Percentiles rank a stretch among this genome's conserved stretches.
Evolutionary conservation across 441 rosid genomes (phyloP).

Genomic region (Isatis lusitanica): DNA sequence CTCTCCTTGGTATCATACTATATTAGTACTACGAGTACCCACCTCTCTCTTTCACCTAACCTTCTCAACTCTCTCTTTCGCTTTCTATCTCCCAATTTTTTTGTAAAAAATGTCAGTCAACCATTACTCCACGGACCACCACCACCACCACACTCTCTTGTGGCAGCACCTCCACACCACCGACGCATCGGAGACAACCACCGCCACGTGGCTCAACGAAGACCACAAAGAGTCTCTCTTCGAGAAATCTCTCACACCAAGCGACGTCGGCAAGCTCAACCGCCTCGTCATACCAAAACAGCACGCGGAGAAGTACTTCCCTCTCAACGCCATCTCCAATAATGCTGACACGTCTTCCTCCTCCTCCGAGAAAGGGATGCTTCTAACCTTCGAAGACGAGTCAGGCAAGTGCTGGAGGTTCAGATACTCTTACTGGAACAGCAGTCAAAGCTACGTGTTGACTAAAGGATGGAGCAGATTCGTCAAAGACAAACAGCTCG

Average conservation of each 20-base stretch:
- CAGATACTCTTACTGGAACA: conserved; percentile 89
- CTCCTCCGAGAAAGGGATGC: conserved; percentile 52
- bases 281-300: conserved; percentile 89
- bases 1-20: conserved; percentile 26
- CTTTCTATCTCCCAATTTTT: conserved; percentile 6
- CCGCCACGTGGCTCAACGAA: conserved; percentile 29
- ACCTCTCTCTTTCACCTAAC: conserved; percentile 28
- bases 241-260: conserved; percentile 79
- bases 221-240: conserved; percentile 54
- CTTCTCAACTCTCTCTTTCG: conserved; percentile 1
- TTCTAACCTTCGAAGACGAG: conserved; percentile 82
- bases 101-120: conserved; percentile 49
- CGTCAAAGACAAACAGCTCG: conserved; percentile 82
- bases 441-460: conserved; percentile 89
- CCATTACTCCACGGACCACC: conserved; percentile 53
- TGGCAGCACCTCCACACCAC: conserved; percentile 37
- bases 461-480: conserved; percentile 94
- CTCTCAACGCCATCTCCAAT: conserved; percentile 41
- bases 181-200: conserved; percentile 29
- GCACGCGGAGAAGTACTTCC: conserved; percentile 86
- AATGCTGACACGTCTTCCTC: conserved; percentile 81
- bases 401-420: conserved; percentile 77
- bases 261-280: conserved; percentile 92
- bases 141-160: conserved; percentile 38
- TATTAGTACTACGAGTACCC: conserved; percentile 22